Evolutionary conservation across 768 basidiomycete species (phyloP), one percentile per base, ranked within the genome.

Genomic region (Coprinopsis cinerea): DNA sequence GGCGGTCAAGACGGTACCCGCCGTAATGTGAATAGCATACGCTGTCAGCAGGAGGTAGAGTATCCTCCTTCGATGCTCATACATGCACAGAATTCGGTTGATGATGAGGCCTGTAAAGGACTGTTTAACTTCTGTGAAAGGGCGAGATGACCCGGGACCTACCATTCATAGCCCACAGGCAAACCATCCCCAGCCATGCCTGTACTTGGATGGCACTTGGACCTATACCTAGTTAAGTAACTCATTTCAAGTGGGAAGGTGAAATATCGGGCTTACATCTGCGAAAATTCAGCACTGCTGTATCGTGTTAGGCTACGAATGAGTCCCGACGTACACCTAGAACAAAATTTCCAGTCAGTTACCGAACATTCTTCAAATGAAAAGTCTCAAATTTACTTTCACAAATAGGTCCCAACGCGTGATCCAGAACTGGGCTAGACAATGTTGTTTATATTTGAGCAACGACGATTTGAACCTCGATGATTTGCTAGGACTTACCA

Each of bases 1-100:
- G 15, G 34, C 39, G 11, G 48, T 22, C 26, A 49, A 13, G 13
- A 32, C n/a, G 4, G 28, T 28, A 2, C 48, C 39, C 22, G 48
- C 48, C n/a, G 28, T 14, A 1, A 49, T 6, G 23, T 41, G 37
- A 17, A 42, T 14, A 11, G 14, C n/a, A 39, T 17, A 49, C 15
- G 13, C 37, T 6, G 23, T 23, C 1, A 36, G 17, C 3, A 49
- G 24, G 13, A 25, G 17, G 18, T 18, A 18, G 11, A 42, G 24
- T 15, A 49, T 18, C n/a, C 11, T 22, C 25, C 39, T 10, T 5
- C 17, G n/a, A 5, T 30, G 11, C 13, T 17, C 24, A 23, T 42
- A 49, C 48, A 49, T 49, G 48, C 37, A 49, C 11, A 23, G n/a
- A 23, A 32, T 49, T 27, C 48, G 48, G 13, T 49, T 37, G n/a